A percentile compares a stretch with the other conserved stretches of the same genome.
phyloP scores from a whole-genome alignment of 2,329 filamentous ascomycete species.

The Elsinoe arachidis region DNA sequence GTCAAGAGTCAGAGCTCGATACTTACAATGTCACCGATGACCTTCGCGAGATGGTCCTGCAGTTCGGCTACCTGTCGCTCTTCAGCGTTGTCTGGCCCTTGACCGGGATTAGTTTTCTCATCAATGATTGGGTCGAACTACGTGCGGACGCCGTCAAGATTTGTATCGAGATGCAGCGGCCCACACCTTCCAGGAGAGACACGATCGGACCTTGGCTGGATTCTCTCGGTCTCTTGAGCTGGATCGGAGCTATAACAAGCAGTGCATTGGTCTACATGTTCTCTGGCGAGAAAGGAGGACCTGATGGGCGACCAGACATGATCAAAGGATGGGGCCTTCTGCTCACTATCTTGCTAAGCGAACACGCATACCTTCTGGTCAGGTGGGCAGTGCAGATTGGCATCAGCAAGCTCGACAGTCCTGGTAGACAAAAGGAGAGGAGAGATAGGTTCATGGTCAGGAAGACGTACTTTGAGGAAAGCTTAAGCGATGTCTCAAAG shows the following conservation, averaged over 20 bases:
- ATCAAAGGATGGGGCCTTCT: slow-evolving; percentile 76
- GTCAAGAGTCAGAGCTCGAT: slow-evolving; percentile 71
- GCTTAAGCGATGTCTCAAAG: slow-evolving; percentile 48
- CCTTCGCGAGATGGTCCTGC: slow-evolving; percentile 84
- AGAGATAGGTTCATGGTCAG: slow-evolving; percentile 72
- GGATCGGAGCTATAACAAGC: slow-evolving; percentile 83
- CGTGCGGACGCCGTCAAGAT: slow-evolving; percentile 93
- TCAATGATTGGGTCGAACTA: slow-evolving; percentile 95
- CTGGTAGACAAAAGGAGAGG: slow-evolving; percentile 76
- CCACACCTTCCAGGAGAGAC: slow-evolving; percentile 81
- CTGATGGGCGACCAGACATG: slow-evolving; percentile 56
- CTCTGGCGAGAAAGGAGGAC: slow-evolving; percentile 57
- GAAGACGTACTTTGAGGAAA: slow-evolving; percentile 69
- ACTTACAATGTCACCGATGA: slow-evolving; percentile 85
- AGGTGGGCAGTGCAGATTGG: slow-evolving; percentile 63
- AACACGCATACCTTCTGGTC: slow-evolving; percentile 79
- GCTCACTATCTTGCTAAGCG: slow-evolving; percentile 71
- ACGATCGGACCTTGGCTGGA: slow-evolving; percentile 91
- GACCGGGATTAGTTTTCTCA: slow-evolving; percentile 76
- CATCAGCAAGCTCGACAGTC: slow-evolving; percentile 73
- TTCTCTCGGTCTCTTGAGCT: slow-evolving; percentile 78
- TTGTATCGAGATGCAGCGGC: slow-evolving; percentile 77
- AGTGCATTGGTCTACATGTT: slow-evolving; percentile 87
- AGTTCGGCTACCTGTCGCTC: slow-evolving; percentile 75
- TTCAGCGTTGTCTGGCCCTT: slow-evolving; percentile 94